phyloP scores from a whole-genome alignment of 306 rosid genomes.

The Carpinus fangiana region DNA sequence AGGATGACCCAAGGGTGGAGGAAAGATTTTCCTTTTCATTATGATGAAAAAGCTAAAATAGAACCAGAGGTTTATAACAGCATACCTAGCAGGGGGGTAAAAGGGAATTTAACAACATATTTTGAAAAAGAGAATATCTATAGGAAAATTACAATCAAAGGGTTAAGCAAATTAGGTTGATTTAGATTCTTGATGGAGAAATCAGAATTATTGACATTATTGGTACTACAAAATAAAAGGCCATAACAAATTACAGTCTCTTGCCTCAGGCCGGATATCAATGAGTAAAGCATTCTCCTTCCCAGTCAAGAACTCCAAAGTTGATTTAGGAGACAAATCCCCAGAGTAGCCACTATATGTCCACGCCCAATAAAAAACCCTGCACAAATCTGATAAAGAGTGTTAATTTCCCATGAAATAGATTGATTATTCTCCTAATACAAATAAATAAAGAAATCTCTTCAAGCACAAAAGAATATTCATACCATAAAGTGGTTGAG shows the following conservation, averaged over 20 bases:
- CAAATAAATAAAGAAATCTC: conserved; percentile 24
- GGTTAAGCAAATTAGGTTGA: conserved; percentile 12
- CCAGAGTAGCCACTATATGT: conserved; percentile 87
- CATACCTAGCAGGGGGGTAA: neutral
- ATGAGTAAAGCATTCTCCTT: conserved; percentile 67
- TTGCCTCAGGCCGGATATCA: conserved; percentile 88
- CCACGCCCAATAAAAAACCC: conserved; percentile 79
- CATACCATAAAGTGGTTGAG: conserved; percentile 86
- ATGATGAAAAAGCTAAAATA: conserved; percentile 2
- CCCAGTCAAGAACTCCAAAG: conserved; percentile 72
- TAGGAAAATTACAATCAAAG: conserved; percentile 14
- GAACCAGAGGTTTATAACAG: conserved; percentile 6
- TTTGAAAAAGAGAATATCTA: neutral
- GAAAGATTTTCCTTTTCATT: neutral
- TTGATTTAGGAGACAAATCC: conserved; percentile 75
- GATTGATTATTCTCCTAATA: conserved; percentile 24
- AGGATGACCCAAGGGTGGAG: neutral
- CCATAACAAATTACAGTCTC: conserved; percentile 44
- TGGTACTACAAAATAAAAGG: conserved; percentile 30
- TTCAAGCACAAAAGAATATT: conserved; percentile 37
- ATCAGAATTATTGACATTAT: conserved; percentile 20
- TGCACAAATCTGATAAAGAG: conserved; percentile 79
- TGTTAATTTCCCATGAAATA: conserved; percentile 43
- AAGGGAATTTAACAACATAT: neutral
- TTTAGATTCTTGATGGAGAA: neutral